These are phyloP conservation scores for Physcomitrellopsis africana DNA, from an alignment of 225 moss, liverwort and hornwort species.

Conservation along the genomic window DNA sequence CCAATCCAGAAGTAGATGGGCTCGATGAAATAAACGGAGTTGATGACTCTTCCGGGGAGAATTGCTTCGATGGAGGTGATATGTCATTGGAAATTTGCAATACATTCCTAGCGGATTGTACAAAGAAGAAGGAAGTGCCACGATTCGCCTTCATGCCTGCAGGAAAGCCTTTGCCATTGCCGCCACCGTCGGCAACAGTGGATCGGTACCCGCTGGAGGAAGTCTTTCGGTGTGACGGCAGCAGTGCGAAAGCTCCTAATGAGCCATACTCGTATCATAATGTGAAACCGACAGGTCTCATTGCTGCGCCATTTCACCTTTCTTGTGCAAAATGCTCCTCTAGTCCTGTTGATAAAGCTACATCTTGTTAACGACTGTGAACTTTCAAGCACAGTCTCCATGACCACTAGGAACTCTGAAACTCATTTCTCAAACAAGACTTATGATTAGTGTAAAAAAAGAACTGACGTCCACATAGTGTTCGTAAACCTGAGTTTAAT, in stretches of 20 bases:
- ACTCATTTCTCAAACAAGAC: no score
- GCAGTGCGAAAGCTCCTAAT: slow-evolving; percentile 49
- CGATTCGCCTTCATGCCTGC: slow-evolving; percentile 55
- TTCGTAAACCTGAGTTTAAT: no score
- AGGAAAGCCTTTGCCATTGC: slow-evolving; percentile 38
- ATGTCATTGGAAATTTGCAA: slow-evolving; percentile 38
- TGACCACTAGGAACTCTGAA: no score
- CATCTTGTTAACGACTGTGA: no score
- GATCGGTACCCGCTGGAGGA: slow-evolving; percentile 86
- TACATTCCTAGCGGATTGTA: slow-evolving; percentile 28
- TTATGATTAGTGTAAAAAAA: no score
- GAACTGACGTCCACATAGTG: no score
- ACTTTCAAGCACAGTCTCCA: no score
- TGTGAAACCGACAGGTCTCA: slow-evolving; percentile 69
- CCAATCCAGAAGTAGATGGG: slow-evolving; percentile 23
- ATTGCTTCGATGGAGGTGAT: slow-evolving; percentile 32
- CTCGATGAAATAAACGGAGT: slow-evolving; percentile 45
- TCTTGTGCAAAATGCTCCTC: background rate
- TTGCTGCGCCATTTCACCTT: slow-evolving; percentile 13
- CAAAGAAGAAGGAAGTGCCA: slow-evolving; percentile 41
- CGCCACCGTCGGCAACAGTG: slow-evolving; percentile 38
- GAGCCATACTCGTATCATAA: slow-evolving; percentile 52
- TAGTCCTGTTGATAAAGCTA: no score
- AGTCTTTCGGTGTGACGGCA: slow-evolving; percentile 51
- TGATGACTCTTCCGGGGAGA: slow-evolving; percentile 35